phyloP scores from a whole-genome alignment of 108 stramenopile species.

The Nannochloropsis granulata region DNA sequence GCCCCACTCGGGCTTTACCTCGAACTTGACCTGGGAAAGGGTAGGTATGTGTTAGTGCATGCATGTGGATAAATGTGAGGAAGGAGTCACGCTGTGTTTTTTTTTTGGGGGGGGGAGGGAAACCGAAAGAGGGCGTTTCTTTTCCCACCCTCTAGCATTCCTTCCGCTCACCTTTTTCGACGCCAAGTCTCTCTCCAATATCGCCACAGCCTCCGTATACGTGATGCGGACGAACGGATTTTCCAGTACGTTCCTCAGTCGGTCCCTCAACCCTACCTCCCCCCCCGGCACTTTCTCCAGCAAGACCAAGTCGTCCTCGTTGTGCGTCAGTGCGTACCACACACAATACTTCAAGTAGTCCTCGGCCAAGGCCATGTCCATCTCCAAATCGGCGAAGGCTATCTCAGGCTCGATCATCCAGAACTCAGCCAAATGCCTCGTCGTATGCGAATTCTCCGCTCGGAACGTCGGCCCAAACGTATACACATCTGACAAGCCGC shows the following conservation, averaged over 20 bases:
- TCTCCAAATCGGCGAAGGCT: slow-evolving; percentile 56
- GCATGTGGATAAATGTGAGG: neutral
- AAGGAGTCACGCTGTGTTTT: neutral
- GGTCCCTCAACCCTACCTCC: slow-evolving; percentile 46
- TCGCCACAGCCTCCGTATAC: slow-evolving; percentile 60
- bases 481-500: slow-evolving; percentile 76
- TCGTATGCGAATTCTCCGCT: slow-evolving; percentile 83
- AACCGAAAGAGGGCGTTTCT: neutral
- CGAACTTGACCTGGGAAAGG: slow-evolving; percentile 32
- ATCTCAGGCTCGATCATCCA: slow-evolving; percentile 85
- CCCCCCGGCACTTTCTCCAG: slow-evolving; percentile 55
- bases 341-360: slow-evolving; percentile 82
- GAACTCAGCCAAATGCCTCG: slow-evolving; percentile 86
- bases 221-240: slow-evolving; percentile 57
- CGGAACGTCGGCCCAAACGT: slow-evolving; percentile 86
- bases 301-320: slow-evolving; percentile 58
- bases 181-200: slow-evolving; percentile 43
- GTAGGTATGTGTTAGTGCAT: neutral
- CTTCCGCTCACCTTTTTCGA: slow-evolving; percentile 33
- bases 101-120: neutral
- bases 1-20: slow-evolving; percentile 48
- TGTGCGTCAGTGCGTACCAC: slow-evolving; percentile 56
- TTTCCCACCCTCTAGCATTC: neutral
- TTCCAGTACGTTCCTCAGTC: slow-evolving; percentile 50
- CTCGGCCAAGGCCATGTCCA: slow-evolving; percentile 73